These are phyloP conservation scores for Myotisia sp. DNA, from an alignment of 2,329 filamentous ascomycete species.

Conservation along the genomic window DNA sequence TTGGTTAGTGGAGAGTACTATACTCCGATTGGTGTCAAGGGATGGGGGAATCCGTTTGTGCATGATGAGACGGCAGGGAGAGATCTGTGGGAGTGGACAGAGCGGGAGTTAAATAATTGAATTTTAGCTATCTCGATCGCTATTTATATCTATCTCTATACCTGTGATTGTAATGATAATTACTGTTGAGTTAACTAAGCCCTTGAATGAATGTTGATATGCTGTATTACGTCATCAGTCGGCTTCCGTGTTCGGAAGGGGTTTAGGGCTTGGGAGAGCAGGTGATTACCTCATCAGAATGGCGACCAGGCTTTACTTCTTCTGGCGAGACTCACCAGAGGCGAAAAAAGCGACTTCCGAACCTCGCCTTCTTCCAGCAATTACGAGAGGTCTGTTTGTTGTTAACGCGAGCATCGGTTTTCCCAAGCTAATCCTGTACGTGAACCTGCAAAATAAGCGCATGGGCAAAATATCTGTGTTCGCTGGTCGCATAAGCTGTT, in stretches of 20 bases:
- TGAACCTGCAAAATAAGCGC: too few species aligned
- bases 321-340: too few species aligned
- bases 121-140: background rate
- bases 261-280: constrained; percentile 1
- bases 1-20: constrained; percentile 30
- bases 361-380: too few species aligned
- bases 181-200: background rate
- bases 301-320: too few species aligned
- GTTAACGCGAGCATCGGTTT: too few species aligned
- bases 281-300: too few species aligned
- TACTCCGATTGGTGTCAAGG: constrained; percentile 24
- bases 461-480: too few species aligned
- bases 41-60: constrained; percentile 19
- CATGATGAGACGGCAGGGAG: constrained; percentile 21
- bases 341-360: too few species aligned
- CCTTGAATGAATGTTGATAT: background rate
- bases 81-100: constrained; percentile 33
- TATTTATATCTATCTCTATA: background rate
- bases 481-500: too few species aligned
- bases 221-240: too few species aligned
- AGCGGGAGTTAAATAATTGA: constrained; percentile 14
- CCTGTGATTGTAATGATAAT: background rate
- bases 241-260: constrained; percentile 1
- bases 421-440: too few species aligned
- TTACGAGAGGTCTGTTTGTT: too few species aligned